phyloP scores from a whole-genome alignment of 768 basidiomycete genomes.

The Leucosporidium creatinivorum region DNA sequence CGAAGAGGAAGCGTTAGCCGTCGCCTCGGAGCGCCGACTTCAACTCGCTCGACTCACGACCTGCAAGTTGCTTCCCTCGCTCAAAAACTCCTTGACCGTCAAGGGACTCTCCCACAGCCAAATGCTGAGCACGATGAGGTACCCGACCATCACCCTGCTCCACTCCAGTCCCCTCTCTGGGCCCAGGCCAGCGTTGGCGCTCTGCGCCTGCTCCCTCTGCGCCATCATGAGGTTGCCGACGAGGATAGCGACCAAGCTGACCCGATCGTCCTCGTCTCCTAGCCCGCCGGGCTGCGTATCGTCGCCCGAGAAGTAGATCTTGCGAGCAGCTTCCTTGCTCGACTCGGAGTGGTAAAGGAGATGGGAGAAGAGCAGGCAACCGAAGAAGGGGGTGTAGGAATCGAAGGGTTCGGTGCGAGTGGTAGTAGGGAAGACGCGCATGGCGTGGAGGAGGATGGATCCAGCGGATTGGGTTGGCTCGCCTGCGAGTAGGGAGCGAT shows the following conservation, averaged over 20 bases:
- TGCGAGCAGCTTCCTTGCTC: constrained; percentile 45
- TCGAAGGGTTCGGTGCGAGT: constrained; percentile 44
- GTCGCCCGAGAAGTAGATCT: constrained; percentile 40
- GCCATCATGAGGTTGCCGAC: constrained; percentile 85
- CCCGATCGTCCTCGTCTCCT: constrained; percentile 48
- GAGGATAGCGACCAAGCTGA: constrained; percentile 72
- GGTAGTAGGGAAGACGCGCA: constrained; percentile 35
- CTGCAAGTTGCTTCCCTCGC: constrained; percentile 75
- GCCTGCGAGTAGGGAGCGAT: background rate
- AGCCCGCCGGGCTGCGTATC: constrained; percentile 36
- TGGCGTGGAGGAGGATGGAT: constrained; percentile 43
- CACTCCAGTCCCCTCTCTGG: constrained; percentile 68
- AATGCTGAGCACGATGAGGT: constrained; percentile 71
- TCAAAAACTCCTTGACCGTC: constrained; percentile 79
- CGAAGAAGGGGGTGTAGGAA: constrained; percentile 53
- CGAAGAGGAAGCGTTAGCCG: background rate
- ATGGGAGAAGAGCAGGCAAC: constrained; percentile 70
- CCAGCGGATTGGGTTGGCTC: constrained; percentile 40
- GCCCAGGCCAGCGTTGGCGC: constrained; percentile 49
- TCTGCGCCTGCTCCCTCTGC: constrained; percentile 54
- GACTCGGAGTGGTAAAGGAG: constrained; percentile 56
- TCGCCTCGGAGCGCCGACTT: too few species aligned
- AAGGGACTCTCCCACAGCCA: constrained; percentile 97
- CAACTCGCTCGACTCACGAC: constrained; percentile 56
- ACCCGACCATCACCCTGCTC: constrained; percentile 80